Base-by-base conservation (phyloP, 345 rosid genomes). In the Syzygium aqueum region DNA sequence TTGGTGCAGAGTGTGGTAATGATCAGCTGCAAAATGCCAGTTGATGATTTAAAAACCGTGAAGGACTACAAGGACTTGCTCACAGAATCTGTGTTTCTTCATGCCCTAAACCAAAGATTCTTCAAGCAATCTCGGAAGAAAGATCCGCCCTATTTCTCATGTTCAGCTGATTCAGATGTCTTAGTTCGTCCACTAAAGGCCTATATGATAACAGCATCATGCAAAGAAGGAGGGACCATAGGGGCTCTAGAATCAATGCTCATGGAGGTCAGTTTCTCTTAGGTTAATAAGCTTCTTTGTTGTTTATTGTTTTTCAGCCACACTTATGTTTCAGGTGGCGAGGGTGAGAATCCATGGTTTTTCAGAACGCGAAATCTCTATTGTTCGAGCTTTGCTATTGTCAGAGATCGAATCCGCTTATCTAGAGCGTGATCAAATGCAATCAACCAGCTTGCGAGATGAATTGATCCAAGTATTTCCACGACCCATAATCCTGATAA, bases 351-450 rank as follows among this genome's bases (percentile, higher is more conserved):
- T 95, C 87, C 97, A 94, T 92, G 99, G 99, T 87, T 97, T 97
- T 92, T 96, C 98, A 85, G 99, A 97, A 59, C 97, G 93, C 85
- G 99, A 97, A 89, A 94, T 97, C 90, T 92, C 96, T 85, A 87
- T 97, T 88, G 98, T 93, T 83, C 95, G 95, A 73, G 96, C 99
- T 89, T 91, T 94, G 85, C 89, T 94, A 88, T 93, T 97, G 96
- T 95, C 98, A 0, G 96, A 94, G 92, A 95, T 97, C 84, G 98
- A 97, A 92, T 97, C 99, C 86, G 98, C 99, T 86, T 97, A 94
- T 94, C 93, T 97, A 90, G 98, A 97, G 90, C 98, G 98, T 87
- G 98, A 97, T 89, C 98, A 97, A 92, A 93, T 92, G 91, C 98
- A 96, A 85, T 97, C 99, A 85, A 92, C 98, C 86, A 96, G 93